Percentiles rank a stretch among this genome's conserved stretches.
phyloP scores from a whole-genome alignment of 495 filamentous ascomycete species.

The Zalerion maritima region DNA sequence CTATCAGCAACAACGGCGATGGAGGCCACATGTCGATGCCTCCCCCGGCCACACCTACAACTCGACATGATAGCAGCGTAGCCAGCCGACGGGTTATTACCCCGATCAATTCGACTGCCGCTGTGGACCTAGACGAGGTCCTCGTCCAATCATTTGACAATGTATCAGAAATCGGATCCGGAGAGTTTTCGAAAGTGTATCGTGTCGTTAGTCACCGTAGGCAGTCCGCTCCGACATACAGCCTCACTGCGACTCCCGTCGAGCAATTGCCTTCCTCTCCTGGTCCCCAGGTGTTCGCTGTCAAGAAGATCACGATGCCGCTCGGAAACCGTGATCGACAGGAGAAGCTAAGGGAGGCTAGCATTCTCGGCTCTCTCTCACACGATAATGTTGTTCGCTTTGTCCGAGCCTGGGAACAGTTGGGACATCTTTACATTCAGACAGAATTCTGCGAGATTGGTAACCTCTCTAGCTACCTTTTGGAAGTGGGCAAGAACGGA shows the following conservation, averaged over 20 bases:
- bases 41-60: slow-evolving; percentile 70
- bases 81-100: slow-evolving; percentile 30
- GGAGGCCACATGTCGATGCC: slow-evolving; percentile 31
- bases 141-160: slow-evolving; percentile 60
- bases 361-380: slow-evolving; percentile 53
- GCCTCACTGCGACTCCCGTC: slow-evolving; percentile 14
- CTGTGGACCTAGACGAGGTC: slow-evolving; percentile 53
- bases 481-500: slow-evolving; percentile 61
- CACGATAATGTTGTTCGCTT: slow-evolving; percentile 73
- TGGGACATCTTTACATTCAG: slow-evolving; percentile 77
- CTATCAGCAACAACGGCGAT: slow-evolving; percentile 44
- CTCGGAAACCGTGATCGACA: slow-evolving; percentile 63
- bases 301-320: slow-evolving; percentile 82
- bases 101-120: slow-evolving; percentile 37
- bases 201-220: slow-evolving; percentile 41
- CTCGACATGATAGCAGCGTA: slow-evolving; percentile 39
- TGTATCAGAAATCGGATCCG: slow-evolving; percentile 63
- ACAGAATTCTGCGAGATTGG: slow-evolving; percentile 93
- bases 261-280: slow-evolving; percentile 26
- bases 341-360: slow-evolving; percentile 66
- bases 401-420: slow-evolving; percentile 72
- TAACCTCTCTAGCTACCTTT: slow-evolving; percentile 69
- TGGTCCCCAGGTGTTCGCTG: slow-evolving; percentile 55
- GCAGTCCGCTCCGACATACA: slow-evolving; percentile 8
- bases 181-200: slow-evolving; percentile 88